These are phyloP conservation scores for Vitis riparia DNA, from an alignment of 164 flowering plant genomes.

Conservation along the genomic window DNA sequence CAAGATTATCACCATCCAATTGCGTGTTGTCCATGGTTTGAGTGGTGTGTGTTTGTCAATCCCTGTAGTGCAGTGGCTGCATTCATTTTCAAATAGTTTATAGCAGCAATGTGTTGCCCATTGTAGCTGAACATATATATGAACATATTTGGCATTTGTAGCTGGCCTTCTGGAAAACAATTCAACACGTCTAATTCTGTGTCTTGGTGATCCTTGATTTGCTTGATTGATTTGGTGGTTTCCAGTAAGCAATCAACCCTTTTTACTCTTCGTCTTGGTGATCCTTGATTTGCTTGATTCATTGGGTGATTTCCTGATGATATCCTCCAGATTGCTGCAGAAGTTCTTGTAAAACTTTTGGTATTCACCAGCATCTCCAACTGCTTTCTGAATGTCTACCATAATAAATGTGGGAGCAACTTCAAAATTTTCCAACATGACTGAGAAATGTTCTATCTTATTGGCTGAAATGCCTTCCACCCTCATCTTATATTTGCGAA, in stretches of 20 bases:
- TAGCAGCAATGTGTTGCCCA: no score
- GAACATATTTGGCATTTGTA: no score
- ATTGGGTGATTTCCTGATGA: slow-evolving; percentile 76
- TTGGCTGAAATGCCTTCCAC: slow-evolving; percentile 86
- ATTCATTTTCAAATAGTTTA: no score
- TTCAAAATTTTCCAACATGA: slow-evolving; percentile 80
- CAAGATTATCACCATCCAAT: no score
- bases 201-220: no score
- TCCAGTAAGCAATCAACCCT: slow-evolving; percentile 34
- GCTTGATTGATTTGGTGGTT: no score
- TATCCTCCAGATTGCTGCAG: slow-evolving; percentile 83
- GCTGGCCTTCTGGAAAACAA: no score
- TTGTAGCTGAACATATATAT: no score
- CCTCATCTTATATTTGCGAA: slow-evolving; percentile 97
- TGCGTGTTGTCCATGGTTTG: no score
- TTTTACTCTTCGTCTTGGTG: slow-evolving; percentile 47
- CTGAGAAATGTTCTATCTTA: slow-evolving; percentile 67
- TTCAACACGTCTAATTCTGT: no score
- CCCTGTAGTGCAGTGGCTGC: no score
- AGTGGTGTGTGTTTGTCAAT: no score
- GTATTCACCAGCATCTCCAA: slow-evolving; percentile 79
- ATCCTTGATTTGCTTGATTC: slow-evolving; percentile 56
- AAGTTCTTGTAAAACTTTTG: slow-evolving; percentile 89
- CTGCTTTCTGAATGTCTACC: slow-evolving; percentile 89
- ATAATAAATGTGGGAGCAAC: slow-evolving; percentile 83